A percentile compares a stretch with the other conserved stretches of the same genome.
phyloP scores from a whole-genome alignment of 306 rosid genomes.

The Castanea mollissima region DNA sequence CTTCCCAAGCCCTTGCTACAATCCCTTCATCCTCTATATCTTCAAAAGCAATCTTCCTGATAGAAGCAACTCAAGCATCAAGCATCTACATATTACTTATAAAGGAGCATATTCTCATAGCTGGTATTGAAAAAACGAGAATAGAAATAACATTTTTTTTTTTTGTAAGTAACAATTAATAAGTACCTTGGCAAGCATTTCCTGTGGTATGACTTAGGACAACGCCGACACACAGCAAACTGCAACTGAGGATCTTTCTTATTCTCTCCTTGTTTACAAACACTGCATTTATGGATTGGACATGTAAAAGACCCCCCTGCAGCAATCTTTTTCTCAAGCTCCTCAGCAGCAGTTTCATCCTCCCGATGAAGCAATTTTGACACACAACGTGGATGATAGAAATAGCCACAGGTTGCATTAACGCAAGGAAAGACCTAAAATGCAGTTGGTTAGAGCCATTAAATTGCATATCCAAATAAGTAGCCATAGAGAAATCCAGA shows the following conservation, averaged over 20 bases:
- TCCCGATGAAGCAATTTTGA: slow-evolving; percentile 48
- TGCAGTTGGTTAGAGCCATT: slow-evolving; percentile 20
- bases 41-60: slow-evolving; percentile 61
- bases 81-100: slow-evolving; percentile 2
- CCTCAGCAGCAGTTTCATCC: slow-evolving; percentile 47
- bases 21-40: slow-evolving; percentile 41
- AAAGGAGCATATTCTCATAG: slow-evolving; percentile 2
- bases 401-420: slow-evolving; percentile 86
- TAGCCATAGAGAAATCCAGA: not conserved
- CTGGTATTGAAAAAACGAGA: slow-evolving; percentile 5
- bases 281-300: slow-evolving; percentile 75
- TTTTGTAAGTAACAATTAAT: not conserved
- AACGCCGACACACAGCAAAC: slow-evolving; percentile 94
- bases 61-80: slow-evolving; percentile 41
- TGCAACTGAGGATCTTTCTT: slow-evolving; percentile 50
- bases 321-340: slow-evolving; percentile 53
- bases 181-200: slow-evolving; percentile 88
- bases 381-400: slow-evolving; percentile 84
- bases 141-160: not conserved
- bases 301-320: slow-evolving; percentile 74
- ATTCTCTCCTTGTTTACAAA: slow-evolving; percentile 77
- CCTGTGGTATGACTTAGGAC: slow-evolving; percentile 85
- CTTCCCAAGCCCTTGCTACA: slow-evolving; percentile 74
- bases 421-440: slow-evolving; percentile 78
- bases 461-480: not conserved